Base-by-base conservation (phyloP, 345 rosid genomes). In the Brassica incana region DNA sequence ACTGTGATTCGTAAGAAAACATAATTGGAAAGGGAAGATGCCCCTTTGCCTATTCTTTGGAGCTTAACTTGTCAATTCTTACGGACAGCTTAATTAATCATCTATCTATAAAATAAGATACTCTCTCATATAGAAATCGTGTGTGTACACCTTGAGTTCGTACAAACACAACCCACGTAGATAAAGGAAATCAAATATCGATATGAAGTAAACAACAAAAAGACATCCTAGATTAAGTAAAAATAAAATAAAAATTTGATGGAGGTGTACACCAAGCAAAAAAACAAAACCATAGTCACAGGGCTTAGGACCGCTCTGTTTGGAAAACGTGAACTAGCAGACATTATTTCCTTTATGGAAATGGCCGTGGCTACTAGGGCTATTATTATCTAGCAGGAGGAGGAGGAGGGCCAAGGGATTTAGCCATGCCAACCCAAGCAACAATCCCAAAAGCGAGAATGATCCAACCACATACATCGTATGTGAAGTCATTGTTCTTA, bases 381-480 rank as follows among this genome's bases (percentile, higher is more conserved):
- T 65, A 7, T 23, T 3, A 4, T 66, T 61, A 81, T 81, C 81
- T 76, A 29, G 83, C 71, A 33, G 85, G 83, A 71, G 85, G 82
- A 71, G 85, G 82, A 79, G 85, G 80, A 79, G 99, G 99, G 89
- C 90, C 71, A 7, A 89, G 90, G 54, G 95, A 87, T 85, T 91
- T 95, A 9, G 98, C 91, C 77, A 95, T 88, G 12, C 94, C 90
- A 18, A 93, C 85, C 96, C 98, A 93, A 10, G 91, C 88, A 67
- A 95, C 90, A 72, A 93, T 82, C 50, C 99, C 98, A 14, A 86
- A 88, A 8, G 89, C 97, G 1, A 95, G 93, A 84, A 93, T 88
- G 63, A 93, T 78, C 98, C 98, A 93, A 69, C 99, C 98, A 15
- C 86, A 85, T 82, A 91, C 84, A 82, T 95, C 97, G 25, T 95